Base-by-base conservation (phyloP, 176 grass and related monocot genomes). In the Triticum aestivum region DNA sequence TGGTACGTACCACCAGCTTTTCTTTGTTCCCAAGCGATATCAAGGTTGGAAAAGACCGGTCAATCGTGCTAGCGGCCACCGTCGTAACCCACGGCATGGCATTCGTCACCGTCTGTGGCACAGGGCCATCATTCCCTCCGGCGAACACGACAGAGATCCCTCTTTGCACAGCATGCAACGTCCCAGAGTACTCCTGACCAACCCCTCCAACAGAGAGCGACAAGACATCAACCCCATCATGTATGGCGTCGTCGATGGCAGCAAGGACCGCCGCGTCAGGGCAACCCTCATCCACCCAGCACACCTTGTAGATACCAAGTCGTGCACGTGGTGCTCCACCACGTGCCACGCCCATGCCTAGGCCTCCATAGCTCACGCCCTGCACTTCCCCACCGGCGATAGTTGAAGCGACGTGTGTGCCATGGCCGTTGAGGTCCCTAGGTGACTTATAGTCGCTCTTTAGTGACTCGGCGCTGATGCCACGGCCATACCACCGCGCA, bases 221-320 rank as follows among this genome's bases (percentile, higher is more conserved):
- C 59, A 95, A 56, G 37, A 95, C 69, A 58, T 91, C 89, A 1
- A 95, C 93, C 5, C 93, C 89, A 6, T 94, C 92, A n/a, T 89
- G 71, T 5, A 94, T 94, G 61, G 92, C 92, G 18, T 94, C 73
- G 23, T 94, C 92, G 10, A 94, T 66, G 21, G 90, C 92, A 0
- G 69, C 78, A 0, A 94, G 85, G 21, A 90, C 1, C 0, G 29
- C 26, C 20, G 87, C 87, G 0, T 0, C 49, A 12, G 61, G n/a
- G n/a, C n/a, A 59, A 21, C 54, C 54, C 18, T 59, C 51, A 18
- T 18, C 54, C 2, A 59, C 70, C 86, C 91, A 95, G 14, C 63
- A 67, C 2, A 3, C 90, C 65, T 92, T 92, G 58, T 95, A 95
- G 24, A 91, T 21, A 0, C 91, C 88, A 24, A 92, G 21, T 13